A percentile compares a stretch with the other conserved stretches of the same genome.
These are phyloP conservation scores for Thecaphora thlaspeos DNA, from an alignment of 1,284 basidiomycete species.

Conservation along the genomic window DNA sequence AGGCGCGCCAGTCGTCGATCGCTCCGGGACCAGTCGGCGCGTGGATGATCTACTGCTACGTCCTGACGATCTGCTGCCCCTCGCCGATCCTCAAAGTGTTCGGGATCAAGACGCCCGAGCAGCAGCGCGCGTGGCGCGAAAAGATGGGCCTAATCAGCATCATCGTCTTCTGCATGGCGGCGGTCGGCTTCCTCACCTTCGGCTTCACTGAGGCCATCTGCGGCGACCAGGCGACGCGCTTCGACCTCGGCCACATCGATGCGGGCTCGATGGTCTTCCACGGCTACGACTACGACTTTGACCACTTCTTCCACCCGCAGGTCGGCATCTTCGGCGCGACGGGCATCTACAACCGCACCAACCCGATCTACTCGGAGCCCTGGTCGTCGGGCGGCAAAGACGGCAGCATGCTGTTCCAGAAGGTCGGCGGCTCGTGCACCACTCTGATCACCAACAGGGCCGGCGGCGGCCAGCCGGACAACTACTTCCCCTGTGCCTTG, in stretches of 20 bases:
- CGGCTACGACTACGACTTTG: slow-evolving; percentile 88
- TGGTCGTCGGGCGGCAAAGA: slow-evolving; percentile 83
- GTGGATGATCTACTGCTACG: slow-evolving; percentile 94
- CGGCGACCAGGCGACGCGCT: slow-evolving; percentile 77
- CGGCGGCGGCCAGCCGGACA: slow-evolving; percentile 60
- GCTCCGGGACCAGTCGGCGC: slow-evolving; percentile 75
- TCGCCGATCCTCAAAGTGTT: slow-evolving; percentile 60
- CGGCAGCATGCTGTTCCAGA: slow-evolving; percentile 91
- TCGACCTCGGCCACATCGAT: slow-evolving; percentile 74
- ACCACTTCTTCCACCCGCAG: slow-evolving; percentile 64
- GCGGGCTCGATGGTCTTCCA: slow-evolving; percentile 85
- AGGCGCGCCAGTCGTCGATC: slow-evolving; percentile 38
- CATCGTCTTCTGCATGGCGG: slow-evolving; percentile 79
- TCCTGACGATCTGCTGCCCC: slow-evolving; percentile 82
- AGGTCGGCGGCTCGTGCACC: slow-evolving; percentile 77
- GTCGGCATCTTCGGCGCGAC: slow-evolving; percentile 50
- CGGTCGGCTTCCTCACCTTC: slow-evolving; percentile 96
- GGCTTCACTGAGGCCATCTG: slow-evolving; percentile 96
- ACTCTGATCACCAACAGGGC: slow-evolving; percentile 66
- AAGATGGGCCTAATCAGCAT: slow-evolving; percentile 91
- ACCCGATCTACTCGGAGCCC: slow-evolving; percentile 75
- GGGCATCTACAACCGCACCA: slow-evolving; percentile 72
- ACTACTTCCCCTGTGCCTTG: slow-evolving; percentile 96
- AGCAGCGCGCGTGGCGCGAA: slow-evolving; percentile 94
- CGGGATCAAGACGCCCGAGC: slow-evolving; percentile 88